A percentile compares a stretch with the other conserved stretches of the same genome.
Evolutionary conservation across 192 early-diverging fungal genomes (phyloP).

Genomic region (Ambispora gerdemannii): DNA sequence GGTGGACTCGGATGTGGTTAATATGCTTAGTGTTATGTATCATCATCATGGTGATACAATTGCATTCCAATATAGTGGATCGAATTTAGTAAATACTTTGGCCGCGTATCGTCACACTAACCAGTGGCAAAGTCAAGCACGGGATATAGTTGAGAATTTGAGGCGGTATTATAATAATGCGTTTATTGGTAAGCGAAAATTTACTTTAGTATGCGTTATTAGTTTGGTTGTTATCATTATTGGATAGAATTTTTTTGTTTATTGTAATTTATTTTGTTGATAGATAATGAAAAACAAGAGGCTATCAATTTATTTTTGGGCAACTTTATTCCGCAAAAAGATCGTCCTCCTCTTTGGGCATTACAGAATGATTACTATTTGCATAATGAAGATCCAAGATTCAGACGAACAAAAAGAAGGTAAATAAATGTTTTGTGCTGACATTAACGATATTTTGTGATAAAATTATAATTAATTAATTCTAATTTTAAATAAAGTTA

Average conservation of each 20-base stretch:
- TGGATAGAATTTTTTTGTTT: not conserved
- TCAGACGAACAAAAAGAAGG: constrained; percentile 43
- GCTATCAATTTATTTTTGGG: constrained; percentile 91
- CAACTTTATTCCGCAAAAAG: constrained; percentile 57
- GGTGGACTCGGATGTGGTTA: constrained; percentile 90
- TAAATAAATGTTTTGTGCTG: constrained; percentile 32
- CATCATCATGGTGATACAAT: constrained; percentile 98
- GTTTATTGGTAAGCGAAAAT: constrained; percentile 63
- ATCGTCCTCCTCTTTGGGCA: constrained; percentile 68
- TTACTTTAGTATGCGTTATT: not conserved
- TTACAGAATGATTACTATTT: constrained; percentile 71
- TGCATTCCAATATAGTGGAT: constrained; percentile 92
- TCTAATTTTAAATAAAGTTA: constrained; percentile 47
- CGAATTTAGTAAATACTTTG: constrained; percentile 97
- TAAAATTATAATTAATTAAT: not conserved
- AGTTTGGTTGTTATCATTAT: not conserved
- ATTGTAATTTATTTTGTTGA: not conserved
- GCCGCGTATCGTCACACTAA: constrained; percentile 95
- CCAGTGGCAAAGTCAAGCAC: constrained; percentile 89
- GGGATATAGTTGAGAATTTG: constrained; percentile 95
- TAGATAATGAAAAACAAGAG: constrained; percentile 94
- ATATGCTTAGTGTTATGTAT: constrained; percentile 95
- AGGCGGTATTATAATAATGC: constrained; percentile 91
- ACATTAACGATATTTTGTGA: constrained; percentile 29
- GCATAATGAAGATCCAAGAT: constrained; percentile 64